Base-by-base conservation (phyloP, 208 protist genomes). In the Acanthamoeba castellanii region DNA sequence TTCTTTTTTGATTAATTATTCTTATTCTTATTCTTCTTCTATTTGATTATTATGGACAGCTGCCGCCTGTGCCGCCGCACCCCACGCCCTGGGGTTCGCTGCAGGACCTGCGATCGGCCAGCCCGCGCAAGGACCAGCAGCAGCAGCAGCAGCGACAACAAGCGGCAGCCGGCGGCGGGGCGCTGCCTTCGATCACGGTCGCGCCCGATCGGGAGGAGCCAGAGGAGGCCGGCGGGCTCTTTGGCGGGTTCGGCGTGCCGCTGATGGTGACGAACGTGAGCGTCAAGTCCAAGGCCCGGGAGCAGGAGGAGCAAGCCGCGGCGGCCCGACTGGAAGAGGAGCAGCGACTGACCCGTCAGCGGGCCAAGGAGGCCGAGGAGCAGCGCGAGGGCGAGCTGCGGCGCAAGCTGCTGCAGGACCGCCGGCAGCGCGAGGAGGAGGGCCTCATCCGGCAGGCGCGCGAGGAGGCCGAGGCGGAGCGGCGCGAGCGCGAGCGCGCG, bases 221-320 rank as follows among this genome's bases (percentile, higher is more conserved):
- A 0, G 34, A 34, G 32, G 61, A 68, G 20, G 61, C 61, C 22
- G 61, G 61, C 16, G 37, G 70, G 1, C 70, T 78, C 18, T 78
- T 78, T 34, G 7, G n/a, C 37, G 25, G 30, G n/a, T 68, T 68
- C 27, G 61, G 22, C 16, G 70, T 78, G 20, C 70, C 70, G 27
- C 70, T 78, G 70, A 7, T 78, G 70, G 70, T 78, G 7, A 78
- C 70, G 20, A 78, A 78, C 70, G 70, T 78, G 27, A 78, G 27
- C 20, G 70, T 78, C 20, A 22, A 30, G 61, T 27, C 16, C 22
- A 22, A 20, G 61, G 55, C 20, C 55, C 11, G 20, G 55, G 3
- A 11, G 55, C 3, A 61, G 20, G 55, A 61, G 55, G 55, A 13
- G 22, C 22, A 74, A 8, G 66, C 66, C 13, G 66, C 11, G 30